These are phyloP conservation scores for Starmerella riodocensis DNA, from an alignment of 805 yeast genomes.

Conservation along the genomic window DNA sequence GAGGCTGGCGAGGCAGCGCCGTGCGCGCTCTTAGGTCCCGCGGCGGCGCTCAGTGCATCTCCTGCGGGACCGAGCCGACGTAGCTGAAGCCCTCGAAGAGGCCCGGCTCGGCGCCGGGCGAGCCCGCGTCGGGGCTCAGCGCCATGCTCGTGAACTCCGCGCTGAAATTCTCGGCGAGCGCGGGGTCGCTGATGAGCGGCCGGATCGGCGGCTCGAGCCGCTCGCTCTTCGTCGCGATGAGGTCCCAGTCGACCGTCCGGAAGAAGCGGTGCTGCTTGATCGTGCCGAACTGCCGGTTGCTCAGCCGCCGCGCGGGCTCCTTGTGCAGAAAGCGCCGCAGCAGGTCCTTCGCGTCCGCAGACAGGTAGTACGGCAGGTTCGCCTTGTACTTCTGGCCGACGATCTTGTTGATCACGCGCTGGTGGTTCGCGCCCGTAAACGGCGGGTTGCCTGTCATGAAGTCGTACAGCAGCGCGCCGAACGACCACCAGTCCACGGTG, in stretches of 20 bases:
- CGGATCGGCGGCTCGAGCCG: slow-evolving; percentile 56
- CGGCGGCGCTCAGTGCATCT: slow-evolving; percentile 5
- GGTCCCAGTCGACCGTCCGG: slow-evolving; percentile 60
- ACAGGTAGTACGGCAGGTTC: slow-evolving; percentile 58
- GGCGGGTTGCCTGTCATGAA: slow-evolving; percentile 80
- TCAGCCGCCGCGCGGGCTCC: slow-evolving; percentile 52
- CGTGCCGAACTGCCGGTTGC: slow-evolving; percentile 40
- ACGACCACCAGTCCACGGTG: slow-evolving; percentile 83
- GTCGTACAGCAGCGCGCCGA: slow-evolving; percentile 71
- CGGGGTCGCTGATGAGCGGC: slow-evolving; percentile 74
- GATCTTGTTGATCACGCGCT: slow-evolving; percentile 62
- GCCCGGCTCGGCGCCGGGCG: slow-evolving; percentile 3
- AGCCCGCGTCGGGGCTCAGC: slow-evolving; percentile 23
- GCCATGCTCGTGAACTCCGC: slow-evolving; percentile 60
- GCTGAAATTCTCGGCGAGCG: slow-evolving; percentile 73
- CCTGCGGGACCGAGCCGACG: slow-evolving; percentile 18
- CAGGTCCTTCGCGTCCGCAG: slow-evolving; percentile 69
- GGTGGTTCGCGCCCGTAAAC: slow-evolving; percentile 69
- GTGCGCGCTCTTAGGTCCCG: too few species aligned
- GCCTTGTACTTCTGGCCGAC: slow-evolving; percentile 39
- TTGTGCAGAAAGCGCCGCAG: slow-evolving; percentile 52
- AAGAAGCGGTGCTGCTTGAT: slow-evolving; percentile 61
- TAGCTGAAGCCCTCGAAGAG: slow-evolving; percentile 23
- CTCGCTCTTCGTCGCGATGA: slow-evolving; percentile 38
- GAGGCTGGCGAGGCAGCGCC: too few species aligned